These are phyloP conservation scores for maize (Zea mays) DNA, from an alignment of 176 grass and related monocot species.

Conservation along the genomic window DNA sequence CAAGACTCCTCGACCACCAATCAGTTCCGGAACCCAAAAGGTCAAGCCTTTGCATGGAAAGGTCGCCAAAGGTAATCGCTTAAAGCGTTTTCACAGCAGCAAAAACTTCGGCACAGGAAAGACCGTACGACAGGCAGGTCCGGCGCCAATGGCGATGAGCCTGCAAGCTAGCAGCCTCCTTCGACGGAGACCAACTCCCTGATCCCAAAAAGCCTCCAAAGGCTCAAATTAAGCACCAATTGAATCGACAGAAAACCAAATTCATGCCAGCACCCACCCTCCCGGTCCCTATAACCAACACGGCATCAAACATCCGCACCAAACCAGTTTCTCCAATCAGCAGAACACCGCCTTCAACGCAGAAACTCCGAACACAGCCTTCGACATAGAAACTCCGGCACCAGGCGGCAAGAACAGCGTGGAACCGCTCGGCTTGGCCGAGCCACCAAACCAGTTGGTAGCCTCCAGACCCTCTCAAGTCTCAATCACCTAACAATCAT, in stretches of 20 bases:
- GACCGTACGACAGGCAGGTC: neutral
- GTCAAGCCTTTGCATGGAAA: conserved; percentile 33
- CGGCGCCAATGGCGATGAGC: conserved; percentile 3
- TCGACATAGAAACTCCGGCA: neutral
- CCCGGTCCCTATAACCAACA: neutral
- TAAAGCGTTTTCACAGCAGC: conserved; percentile 19
- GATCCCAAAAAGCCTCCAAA: neutral
- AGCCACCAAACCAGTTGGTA: conserved; percentile 4
- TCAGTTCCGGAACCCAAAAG: conserved; percentile 36
- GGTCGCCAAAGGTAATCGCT: conserved; percentile 12
- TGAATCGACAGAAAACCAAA: conserved; percentile 16
- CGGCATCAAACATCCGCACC: too few relatives aligned
- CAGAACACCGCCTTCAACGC: neutral
- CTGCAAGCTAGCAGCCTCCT: conserved; percentile 9
- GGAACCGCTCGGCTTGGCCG: neutral
- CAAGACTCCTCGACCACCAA: conserved; percentile 19
- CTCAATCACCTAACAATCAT: conserved; percentile 13
- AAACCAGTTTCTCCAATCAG: too few relatives aligned
- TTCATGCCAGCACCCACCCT: neutral
- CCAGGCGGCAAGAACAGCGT: conserved; percentile 10
- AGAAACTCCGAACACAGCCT: neutral
- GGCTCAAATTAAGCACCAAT: conserved; percentile 22
- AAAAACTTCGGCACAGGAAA: neutral
- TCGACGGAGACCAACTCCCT: neutral
- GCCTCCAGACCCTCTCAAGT: neutral